Evolutionary conservation across 1,284 basidiomycete species (phyloP), one percentile per base, ranked within the genome.

Genomic region (Thecaphora frezii): DNA sequence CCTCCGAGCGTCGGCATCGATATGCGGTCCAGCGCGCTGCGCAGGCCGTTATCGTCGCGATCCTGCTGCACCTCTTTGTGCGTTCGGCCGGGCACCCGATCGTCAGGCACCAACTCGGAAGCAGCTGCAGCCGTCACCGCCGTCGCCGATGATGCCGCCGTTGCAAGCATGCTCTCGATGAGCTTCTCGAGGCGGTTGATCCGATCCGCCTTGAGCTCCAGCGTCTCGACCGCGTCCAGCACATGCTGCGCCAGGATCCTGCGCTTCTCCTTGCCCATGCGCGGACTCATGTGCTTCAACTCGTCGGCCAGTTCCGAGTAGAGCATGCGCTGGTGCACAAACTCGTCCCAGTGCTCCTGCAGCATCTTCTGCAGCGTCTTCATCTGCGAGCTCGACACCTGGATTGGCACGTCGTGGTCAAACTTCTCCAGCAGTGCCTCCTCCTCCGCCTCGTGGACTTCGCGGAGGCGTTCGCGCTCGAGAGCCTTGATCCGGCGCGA

Each of bases 221-320:
- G 52, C 33, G 50, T 4, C 46, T 78, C 76, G 21, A 78, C 74
- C 8, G 71, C 70, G 36, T 74, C 73, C 14, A 77, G 44, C 5
- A 78, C 67, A 47, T 77, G 74, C 23, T 68, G 56, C 2, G 70
- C 71, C 19, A 78, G 49, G 33, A 77, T 74, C 21, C 54, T 46
- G 8, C 76, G 48, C 44, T 71, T 73, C 0, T 47, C 49, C 28
- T 47, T 44, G 23, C 54, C 50, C 74, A 78, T 78, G 5, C 22
- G 24, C 2, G 74, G 74, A 39, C 59, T 51, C 41, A 78, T 50
- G 21, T 42, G 24, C 48, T 78, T 78, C 21, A 77, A 53, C 51
- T 78, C 76, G 39, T 78, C 76, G 2, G 76, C 76, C 19, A 78
- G 64, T 44, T 78, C 74, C 2, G 60, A 51, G 46, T 77, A 78